phyloP scores from a whole-genome alignment of 169 alveolate species.

The Eimeria acervulina region DNA sequence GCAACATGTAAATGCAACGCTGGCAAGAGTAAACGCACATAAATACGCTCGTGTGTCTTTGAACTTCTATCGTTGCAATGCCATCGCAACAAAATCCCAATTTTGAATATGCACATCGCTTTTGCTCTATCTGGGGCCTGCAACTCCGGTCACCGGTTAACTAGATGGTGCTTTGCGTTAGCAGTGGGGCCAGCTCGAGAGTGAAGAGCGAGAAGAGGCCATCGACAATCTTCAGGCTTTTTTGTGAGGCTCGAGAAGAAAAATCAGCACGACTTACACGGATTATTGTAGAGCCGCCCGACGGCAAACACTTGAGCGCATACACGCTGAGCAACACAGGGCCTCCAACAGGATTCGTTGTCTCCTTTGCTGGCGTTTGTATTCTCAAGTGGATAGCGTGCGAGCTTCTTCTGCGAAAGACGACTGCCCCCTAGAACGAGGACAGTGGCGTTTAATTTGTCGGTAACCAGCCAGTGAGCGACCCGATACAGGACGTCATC shows the following conservation, averaged over 20 bases:
- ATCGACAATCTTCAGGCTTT: no score
- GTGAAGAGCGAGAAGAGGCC: no score
- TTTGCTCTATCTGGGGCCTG: background rate
- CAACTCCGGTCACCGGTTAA: no score
- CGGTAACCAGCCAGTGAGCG: slow-evolving; percentile 35
- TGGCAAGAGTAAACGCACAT: background rate
- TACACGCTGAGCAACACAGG: slow-evolving; percentile 66
- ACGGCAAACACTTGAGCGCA: slow-evolving; percentile 48
- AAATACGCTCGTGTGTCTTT: background rate
- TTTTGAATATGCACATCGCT: background rate
- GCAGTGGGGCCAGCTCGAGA: no score
- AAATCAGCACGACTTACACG: background rate
- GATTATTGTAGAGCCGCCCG: background rate
- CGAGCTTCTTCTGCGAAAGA: background rate
- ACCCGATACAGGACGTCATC: slow-evolving; percentile 37
- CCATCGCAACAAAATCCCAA: background rate
- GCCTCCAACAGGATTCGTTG: slow-evolving; percentile 3
- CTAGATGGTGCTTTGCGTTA: no score
- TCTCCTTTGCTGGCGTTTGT: background rate
- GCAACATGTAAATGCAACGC: background rate
- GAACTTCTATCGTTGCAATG: background rate
- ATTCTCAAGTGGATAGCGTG: background rate
- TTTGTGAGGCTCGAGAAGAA: no score
- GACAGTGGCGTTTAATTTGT: slow-evolving; percentile 51
- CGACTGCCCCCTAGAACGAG: slow-evolving; percentile 67